These are phyloP conservation scores for Petasospora fabianii DNA, from an alignment of 1,139 yeast genomes.

Conservation along the genomic window DNA sequence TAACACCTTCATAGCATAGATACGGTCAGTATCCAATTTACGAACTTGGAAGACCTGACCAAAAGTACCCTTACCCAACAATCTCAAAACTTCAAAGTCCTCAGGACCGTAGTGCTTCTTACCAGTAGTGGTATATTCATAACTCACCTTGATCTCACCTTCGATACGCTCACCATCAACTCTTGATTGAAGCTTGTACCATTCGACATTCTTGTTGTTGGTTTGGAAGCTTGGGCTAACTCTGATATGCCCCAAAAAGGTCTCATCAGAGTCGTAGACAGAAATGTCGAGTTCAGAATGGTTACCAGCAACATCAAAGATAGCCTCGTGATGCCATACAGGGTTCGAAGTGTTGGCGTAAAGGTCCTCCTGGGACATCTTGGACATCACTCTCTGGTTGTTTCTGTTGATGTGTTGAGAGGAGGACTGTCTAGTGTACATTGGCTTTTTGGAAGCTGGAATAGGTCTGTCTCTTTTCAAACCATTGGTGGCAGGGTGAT, in stretches of 20 bases:
- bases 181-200: slow-evolving; percentile 75
- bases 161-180: slow-evolving; percentile 66
- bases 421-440: slow-evolving; percentile 64
- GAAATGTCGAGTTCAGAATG: slow-evolving; percentile 82
- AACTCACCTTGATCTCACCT: slow-evolving; percentile 72
- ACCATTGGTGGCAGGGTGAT: slow-evolving; percentile 22
- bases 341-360: slow-evolving; percentile 48
- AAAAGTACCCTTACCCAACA: slow-evolving; percentile 94
- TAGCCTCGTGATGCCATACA: slow-evolving; percentile 86
- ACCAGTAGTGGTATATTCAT: slow-evolving; percentile 67
- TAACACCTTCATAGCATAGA: slow-evolving; percentile 95
- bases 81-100: slow-evolving; percentile 85
- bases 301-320: slow-evolving; percentile 85
- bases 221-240: slow-evolving; percentile 59
- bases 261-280: slow-evolving; percentile 82
- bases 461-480: slow-evolving; percentile 18
- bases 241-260: slow-evolving; percentile 81
- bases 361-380: slow-evolving; percentile 7
- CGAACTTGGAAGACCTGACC: slow-evolving; percentile 96
- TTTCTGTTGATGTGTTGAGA: slow-evolving; percentile 53
- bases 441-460: slow-evolving; percentile 34
- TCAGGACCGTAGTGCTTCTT: slow-evolving; percentile 86
- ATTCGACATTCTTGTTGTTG: slow-evolving; percentile 48
- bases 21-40: slow-evolving; percentile 80
- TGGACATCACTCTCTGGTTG: slow-evolving; percentile 16